Conservation (phyloP, 495 filamentous ascomycete genomes). For the Penicillium malachiteum region DNA sequence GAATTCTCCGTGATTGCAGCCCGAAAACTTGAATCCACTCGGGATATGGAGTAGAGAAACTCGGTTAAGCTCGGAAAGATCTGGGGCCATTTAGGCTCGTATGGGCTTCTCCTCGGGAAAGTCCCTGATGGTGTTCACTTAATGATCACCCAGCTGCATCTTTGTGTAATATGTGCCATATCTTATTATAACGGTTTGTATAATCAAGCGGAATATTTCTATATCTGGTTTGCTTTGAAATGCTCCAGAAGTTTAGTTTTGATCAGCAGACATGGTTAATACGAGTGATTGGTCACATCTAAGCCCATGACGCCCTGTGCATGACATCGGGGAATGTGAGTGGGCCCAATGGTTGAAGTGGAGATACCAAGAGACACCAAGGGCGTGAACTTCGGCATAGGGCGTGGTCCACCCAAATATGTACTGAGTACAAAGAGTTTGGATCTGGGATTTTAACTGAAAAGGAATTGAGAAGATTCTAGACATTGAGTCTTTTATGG, state of each 20-base stretch:
- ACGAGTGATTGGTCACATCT: conserved; percentile 16
- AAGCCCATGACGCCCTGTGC: conserved; percentile 4
- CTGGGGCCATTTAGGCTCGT: conserved; percentile 17
- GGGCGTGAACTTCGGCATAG: conserved; percentile 29
- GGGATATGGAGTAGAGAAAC: neutral
- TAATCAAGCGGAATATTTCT: no score
- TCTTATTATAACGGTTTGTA: no score
- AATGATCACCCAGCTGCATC: no score
- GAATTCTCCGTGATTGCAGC: neutral
- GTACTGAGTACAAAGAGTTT: no score
- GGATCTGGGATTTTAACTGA: no score
- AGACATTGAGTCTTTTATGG: neutral
- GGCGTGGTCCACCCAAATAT: conserved; percentile 21
- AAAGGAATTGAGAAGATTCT: no score
- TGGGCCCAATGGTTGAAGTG: conserved; percentile 13
- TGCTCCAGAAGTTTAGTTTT: neutral
- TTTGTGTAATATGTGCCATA: no score
- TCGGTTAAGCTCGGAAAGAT: conserved; percentile 32
- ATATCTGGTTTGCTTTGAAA: neutral
- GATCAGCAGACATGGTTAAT: neutral
- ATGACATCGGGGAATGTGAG: conserved; percentile 14
- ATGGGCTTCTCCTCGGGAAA: conserved; percentile 24
- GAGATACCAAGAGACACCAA: conserved; percentile 27
- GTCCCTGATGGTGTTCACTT: no score
- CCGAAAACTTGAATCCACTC: conserved; percentile 7